phyloP scores from a whole-genome alignment of 2,329 filamentous ascomycete species.

The Colletotrichum sp. region DNA sequence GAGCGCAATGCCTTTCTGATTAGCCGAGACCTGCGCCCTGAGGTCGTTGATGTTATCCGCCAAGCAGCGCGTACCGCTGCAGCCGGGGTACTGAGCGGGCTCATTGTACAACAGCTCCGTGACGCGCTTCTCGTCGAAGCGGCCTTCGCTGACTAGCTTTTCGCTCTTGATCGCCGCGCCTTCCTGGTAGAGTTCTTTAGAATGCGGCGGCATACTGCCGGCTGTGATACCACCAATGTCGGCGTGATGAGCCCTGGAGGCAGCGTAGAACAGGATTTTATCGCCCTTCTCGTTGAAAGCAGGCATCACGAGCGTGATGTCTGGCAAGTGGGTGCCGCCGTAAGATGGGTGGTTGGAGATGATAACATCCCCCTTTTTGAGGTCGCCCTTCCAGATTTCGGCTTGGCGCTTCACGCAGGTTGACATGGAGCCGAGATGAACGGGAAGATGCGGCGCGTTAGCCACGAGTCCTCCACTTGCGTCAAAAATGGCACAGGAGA shows the following conservation, averaged over 20 bases:
- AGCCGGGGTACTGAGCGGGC: constrained; percentile 76
- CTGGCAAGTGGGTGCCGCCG: constrained; percentile 82
- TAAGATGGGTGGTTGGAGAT: constrained; percentile 86
- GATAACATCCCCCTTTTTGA: constrained; percentile 80
- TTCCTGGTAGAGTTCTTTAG: constrained; percentile 66
- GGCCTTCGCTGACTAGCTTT: constrained; percentile 76
- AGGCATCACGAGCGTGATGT: constrained; percentile 82
- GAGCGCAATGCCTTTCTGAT: constrained; percentile 84
- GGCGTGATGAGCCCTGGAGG: constrained; percentile 81
- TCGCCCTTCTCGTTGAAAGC: constrained; percentile 70
- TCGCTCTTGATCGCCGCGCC: constrained; percentile 68
- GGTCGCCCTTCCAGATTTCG: constrained; percentile 77
- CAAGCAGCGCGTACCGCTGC: constrained; percentile 78
- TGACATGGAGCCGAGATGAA: constrained; percentile 83
- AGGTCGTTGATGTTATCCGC: constrained; percentile 84
- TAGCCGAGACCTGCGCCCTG: constrained; percentile 83
- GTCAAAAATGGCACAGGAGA: constrained; percentile 83
- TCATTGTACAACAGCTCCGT: constrained; percentile 75
- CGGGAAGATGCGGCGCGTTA: constrained; percentile 80
- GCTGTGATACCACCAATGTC: constrained; percentile 84
- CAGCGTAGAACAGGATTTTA: constrained; percentile 82
- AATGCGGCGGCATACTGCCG: constrained; percentile 81
- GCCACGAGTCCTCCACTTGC: constrained; percentile 76
- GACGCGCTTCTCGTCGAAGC: constrained; percentile 80
- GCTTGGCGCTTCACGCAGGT: constrained; percentile 81